Evolutionary conservation across 768 basidiomycete species (phyloP).

Genomic region (Naematelia encephala): DNA sequence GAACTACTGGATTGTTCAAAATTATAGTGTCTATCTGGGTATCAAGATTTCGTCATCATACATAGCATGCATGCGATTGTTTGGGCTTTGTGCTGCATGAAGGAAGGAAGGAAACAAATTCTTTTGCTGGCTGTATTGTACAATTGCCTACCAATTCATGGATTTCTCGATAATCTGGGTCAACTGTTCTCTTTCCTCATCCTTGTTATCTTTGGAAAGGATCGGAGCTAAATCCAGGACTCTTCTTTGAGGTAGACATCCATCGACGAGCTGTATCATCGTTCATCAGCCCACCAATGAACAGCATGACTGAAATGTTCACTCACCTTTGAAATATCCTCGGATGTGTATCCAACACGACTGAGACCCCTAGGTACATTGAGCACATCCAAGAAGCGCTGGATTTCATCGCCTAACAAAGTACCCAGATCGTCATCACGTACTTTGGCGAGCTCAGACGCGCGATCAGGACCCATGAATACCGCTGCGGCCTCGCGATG

Average conservation of each 20-base stretch:
- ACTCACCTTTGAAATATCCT: slow-evolving; percentile 34
- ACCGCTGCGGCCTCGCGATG: slow-evolving; percentile 85
- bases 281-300: slow-evolving; percentile 54
- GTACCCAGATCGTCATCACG: slow-evolving; percentile 72
- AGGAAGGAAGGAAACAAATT: too few relatives aligned
- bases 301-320: not conserved
- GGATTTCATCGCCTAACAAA: slow-evolving; percentile 37
- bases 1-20: slow-evolving; percentile 59
- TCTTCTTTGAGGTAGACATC: slow-evolving; percentile 84
- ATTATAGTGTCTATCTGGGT: not conserved
- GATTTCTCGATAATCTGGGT: slow-evolving; percentile 62
- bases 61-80: not conserved
- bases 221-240: slow-evolving; percentile 91
- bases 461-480: slow-evolving; percentile 55
- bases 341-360: slow-evolving; percentile 29
- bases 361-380: slow-evolving; percentile 43
- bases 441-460: slow-evolving; percentile 63
- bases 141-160: slow-evolving; percentile 39
- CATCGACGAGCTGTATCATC: slow-evolving; percentile 75
- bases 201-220: slow-evolving; percentile 74
- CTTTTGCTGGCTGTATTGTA: not conserved
- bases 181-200: slow-evolving; percentile 78
- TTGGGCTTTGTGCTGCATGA: not conserved
- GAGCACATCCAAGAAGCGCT: slow-evolving; percentile 37
- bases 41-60: not conserved